phyloP scores from a whole-genome alignment of 2,329 filamentous ascomycete genomes.

The Geosmithia putterillii region DNA sequence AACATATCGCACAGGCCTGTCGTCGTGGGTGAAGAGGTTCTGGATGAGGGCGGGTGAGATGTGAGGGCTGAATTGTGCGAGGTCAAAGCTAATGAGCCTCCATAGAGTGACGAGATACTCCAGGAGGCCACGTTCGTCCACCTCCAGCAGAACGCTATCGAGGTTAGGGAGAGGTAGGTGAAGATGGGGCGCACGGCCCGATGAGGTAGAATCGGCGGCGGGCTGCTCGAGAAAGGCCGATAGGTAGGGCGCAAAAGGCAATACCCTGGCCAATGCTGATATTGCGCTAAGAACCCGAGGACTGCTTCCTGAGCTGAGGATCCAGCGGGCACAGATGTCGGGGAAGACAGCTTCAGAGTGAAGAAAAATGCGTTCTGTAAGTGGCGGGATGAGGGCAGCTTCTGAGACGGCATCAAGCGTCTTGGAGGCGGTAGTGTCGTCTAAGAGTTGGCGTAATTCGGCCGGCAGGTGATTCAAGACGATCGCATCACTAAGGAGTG shows the following conservation, averaged over 20 bases:
- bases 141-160: conserved; percentile 6
- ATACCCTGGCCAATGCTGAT: conserved; percentile 63
- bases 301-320: conserved; percentile 31
- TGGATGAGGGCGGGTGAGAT: conserved; percentile 58
- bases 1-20: conserved; percentile 59
- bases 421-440: conserved; percentile 46
- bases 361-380: conserved; percentile 62
- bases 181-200: conserved; percentile 9
- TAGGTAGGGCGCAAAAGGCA: conserved; percentile 74
- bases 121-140: conserved; percentile 11
- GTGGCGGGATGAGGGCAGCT: conserved; percentile 54
- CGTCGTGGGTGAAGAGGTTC: conserved; percentile 49
- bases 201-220: conserved; percentile 1
- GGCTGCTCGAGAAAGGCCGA: conserved; percentile 54
- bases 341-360: conserved; percentile 66
- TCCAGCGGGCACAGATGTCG: conserved; percentile 75
- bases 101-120: conserved; percentile 42
- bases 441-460: conserved; percentile 58
- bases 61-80: conserved; percentile 50
- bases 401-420: conserved; percentile 62
- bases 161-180: conserved; percentile 16
- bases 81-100: conserved; percentile 68
- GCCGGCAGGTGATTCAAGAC: conserved; percentile 50
- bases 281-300: conserved; percentile 35
- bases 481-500: conserved; percentile 40